Conservation (phyloP, 352 stramenopile genomes). For the Globisporangium sylvaticum region DNA sequence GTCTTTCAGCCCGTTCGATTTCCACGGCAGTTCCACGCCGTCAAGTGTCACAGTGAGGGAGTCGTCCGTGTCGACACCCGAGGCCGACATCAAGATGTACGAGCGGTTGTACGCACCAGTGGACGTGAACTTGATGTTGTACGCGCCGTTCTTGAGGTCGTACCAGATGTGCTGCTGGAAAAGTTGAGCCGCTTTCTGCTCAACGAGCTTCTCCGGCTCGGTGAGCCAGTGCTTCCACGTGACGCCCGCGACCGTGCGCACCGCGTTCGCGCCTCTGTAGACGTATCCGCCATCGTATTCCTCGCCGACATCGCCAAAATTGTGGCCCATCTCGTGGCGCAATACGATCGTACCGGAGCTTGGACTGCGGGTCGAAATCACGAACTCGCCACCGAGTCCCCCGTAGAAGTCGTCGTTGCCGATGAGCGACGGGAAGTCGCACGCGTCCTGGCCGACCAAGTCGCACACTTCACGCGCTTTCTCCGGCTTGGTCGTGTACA, state of each 20-base stretch:
- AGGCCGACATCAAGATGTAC: conserved; percentile 25
- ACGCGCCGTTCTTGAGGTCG: conserved; percentile 27
- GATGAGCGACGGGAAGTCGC: conserved; percentile 34
- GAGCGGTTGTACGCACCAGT: conserved; percentile 28
- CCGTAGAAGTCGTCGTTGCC: conserved; percentile 39
- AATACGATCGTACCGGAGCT: conserved; percentile 30
- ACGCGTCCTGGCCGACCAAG: conserved; percentile 8
- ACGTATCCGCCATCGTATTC: conserved; percentile 37
- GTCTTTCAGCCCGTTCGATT: conserved; percentile 25
- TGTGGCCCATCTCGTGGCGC: conserved; percentile 40
- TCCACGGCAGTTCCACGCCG: conserved; percentile 21
- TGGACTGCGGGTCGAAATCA: conserved; percentile 28
- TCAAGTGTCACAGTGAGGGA: conserved; percentile 28
- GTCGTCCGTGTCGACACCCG: conserved; percentile 24
- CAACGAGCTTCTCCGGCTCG: conserved; percentile 15
- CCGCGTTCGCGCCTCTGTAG: conserved; percentile 34
- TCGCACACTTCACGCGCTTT: conserved; percentile 16
- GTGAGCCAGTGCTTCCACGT: conserved; percentile 36
- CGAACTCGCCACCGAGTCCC: conserved; percentile 34
- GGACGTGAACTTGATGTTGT: conserved; percentile 30
- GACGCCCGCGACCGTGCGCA: conserved; percentile 1
- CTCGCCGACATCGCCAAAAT: conserved; percentile 39
- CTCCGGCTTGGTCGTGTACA: conserved; percentile 17
- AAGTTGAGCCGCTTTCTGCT: conserved; percentile 24
- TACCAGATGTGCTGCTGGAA: conserved; percentile 37